These are phyloP conservation scores for Nicotiana noctiflora DNA, from an alignment of 257 asterid species.

Conservation along the genomic window DNA sequence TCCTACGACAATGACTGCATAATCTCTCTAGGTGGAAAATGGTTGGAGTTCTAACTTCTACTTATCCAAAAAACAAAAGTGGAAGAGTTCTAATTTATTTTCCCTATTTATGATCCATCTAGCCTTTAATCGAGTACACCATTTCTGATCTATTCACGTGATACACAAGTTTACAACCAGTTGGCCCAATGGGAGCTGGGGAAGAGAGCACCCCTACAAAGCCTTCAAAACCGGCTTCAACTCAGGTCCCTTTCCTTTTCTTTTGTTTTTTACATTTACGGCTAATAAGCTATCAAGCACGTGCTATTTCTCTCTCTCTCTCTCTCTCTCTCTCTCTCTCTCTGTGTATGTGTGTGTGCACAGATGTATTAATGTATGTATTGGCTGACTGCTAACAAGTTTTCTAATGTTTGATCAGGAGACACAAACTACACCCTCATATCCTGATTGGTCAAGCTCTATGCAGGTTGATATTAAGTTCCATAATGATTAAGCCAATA, in stretches of 20 bases:
- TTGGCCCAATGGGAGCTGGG: constrained; percentile 67
- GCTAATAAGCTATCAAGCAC: background rate
- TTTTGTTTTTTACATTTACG: background rate
- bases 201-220: constrained; percentile 61
- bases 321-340: background rate
- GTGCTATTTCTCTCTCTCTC: background rate
- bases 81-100: constrained; percentile 1
- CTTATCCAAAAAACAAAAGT: background rate
- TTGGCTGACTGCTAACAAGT: background rate
- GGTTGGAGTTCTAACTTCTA: background rate
- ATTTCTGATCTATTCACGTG: constrained; percentile 11
- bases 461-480: constrained; percentile 54
- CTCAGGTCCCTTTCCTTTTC: constrained; percentile 39
- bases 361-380: background rate
- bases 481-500: background rate
- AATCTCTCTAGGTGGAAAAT: background rate
- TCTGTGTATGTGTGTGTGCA: too few relatives aligned
- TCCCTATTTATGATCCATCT: background rate
- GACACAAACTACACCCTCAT: constrained; percentile 50
- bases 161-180: constrained; percentile 20
- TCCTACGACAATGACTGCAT: background rate
- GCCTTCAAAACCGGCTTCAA: constrained; percentile 52
- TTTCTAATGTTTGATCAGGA: constrained; percentile 45
- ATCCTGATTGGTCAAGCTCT: constrained; percentile 86
- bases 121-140: constrained; percentile 9